Percentiles rank a stretch among this genome's conserved stretches.
These are phyloP conservation scores for Ustilago esculenta DNA, from an alignment of 1,284 basidiomycete genomes.

Conservation along the genomic window DNA sequence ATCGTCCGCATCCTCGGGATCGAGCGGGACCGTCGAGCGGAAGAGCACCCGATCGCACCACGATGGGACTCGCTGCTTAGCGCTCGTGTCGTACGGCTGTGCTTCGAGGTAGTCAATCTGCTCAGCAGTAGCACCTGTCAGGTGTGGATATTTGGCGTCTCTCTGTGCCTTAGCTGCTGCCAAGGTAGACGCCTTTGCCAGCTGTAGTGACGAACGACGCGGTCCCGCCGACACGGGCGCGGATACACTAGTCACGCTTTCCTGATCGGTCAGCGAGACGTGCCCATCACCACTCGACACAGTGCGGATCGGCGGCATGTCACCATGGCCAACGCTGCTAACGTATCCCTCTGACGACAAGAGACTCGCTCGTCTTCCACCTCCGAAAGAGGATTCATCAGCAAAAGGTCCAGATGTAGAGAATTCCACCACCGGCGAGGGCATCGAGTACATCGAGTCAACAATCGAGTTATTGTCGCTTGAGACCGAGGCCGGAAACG, in stretches of 20 bases:
- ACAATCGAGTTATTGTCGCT: slow-evolving; percentile 25
- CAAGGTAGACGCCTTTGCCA: slow-evolving; percentile 14
- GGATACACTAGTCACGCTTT: slow-evolving; percentile 1
- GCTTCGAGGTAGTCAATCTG: slow-evolving; percentile 49
- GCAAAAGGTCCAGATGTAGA: background rate
- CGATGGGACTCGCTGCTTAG: slow-evolving; percentile 70
- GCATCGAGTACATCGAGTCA: slow-evolving; percentile 19
- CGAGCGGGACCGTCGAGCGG: slow-evolving; percentile 54
- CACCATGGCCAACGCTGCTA: slow-evolving; percentile 18
- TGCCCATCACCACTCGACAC: slow-evolving; percentile 7
- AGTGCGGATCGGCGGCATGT: slow-evolving; percentile 3
- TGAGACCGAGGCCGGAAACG: slow-evolving; percentile 11
- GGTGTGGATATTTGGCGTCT: slow-evolving; percentile 40
- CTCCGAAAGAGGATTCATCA: slow-evolving; percentile 4
- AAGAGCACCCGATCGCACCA: slow-evolving; percentile 68
- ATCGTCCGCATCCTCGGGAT: slow-evolving; percentile 17
- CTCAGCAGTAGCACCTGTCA: slow-evolving; percentile 40
- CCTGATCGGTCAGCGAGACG: slow-evolving; percentile 10
- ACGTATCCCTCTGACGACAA: slow-evolving; percentile 10
- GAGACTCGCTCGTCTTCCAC: slow-evolving; percentile 19
- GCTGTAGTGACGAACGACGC: slow-evolving; percentile 21
- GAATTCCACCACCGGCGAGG: slow-evolving; percentile 8
- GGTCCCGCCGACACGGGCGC: slow-evolving; percentile 7
- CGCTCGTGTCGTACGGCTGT: slow-evolving; percentile 70
- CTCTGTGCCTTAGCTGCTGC: slow-evolving; percentile 29